Percentiles rank a stretch among this genome's conserved stretches.
Conservation (phyloP, 2,329 filamentous ascomycete species). For the Trichoderma citrinoviride region DNA sequence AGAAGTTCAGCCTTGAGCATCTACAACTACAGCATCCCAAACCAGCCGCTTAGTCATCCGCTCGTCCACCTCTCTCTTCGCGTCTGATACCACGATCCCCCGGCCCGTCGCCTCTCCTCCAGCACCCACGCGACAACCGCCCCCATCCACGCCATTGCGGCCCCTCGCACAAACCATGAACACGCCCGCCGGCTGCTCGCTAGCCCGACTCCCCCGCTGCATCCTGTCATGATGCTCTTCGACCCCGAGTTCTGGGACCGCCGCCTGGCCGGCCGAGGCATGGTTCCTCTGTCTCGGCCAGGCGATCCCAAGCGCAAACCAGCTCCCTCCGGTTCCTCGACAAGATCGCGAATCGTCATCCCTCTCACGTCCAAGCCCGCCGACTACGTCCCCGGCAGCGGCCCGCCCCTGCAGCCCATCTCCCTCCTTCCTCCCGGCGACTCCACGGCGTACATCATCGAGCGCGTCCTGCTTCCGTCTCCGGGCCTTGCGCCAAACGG, state of each 20-base stretch:
- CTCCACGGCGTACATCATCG: constrained; percentile 56
- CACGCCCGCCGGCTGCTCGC: constrained; percentile 1
- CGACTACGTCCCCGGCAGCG: constrained; percentile 46
- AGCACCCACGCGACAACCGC: background rate
- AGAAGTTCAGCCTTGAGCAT: too few relatives aligned
- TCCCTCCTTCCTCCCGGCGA: constrained; percentile 49
- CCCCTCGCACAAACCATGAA: constrained; percentile 5
- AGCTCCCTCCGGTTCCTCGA: background rate
- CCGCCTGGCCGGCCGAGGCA: background rate
- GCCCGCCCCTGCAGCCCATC: constrained; percentile 48
- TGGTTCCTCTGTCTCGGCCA: background rate
- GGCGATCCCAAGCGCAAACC: background rate
- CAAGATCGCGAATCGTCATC: constrained; percentile 9
- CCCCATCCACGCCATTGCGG: background rate
- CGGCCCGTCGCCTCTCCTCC: background rate
- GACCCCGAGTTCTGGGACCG: constrained; percentile 13
- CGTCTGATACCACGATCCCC: background rate
- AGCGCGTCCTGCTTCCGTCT: constrained; percentile 49
- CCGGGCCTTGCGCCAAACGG: constrained; percentile 35
- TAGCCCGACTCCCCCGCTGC: background rate
- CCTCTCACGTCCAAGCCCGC: constrained; percentile 23
- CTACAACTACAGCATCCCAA: too few relatives aligned
- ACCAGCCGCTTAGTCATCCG: background rate
- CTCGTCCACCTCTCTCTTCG: background rate
- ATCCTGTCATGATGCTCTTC: constrained; percentile 5